These are phyloP conservation scores for Spizellomyces sp. DNA, from an alignment of 192 early-diverging fungal genomes.

Conservation along the genomic window DNA sequence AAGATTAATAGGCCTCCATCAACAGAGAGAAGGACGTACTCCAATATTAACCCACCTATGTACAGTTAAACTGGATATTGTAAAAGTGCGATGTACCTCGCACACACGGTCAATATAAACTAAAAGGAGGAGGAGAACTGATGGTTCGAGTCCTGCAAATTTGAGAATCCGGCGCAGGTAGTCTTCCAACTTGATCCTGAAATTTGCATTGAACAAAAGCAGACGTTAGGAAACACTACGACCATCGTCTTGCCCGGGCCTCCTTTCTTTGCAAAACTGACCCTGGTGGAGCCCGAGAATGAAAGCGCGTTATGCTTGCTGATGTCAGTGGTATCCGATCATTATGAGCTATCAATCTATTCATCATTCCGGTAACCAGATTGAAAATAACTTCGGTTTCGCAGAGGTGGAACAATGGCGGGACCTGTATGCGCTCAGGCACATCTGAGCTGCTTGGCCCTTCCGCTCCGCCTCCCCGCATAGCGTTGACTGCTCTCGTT, in stretches of 20 bases:
- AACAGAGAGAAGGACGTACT: neutral
- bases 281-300: conserved; percentile 84
- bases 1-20: neutral
- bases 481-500: no score
- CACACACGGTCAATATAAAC: conserved; percentile 90
- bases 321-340: conserved; percentile 64
- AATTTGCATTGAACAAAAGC: neutral
- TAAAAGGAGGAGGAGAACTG: conserved; percentile 84
- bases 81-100: conserved; percentile 69
- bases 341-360: conserved; percentile 64
- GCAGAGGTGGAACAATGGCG: conserved; percentile 23
- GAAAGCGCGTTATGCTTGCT: conserved; percentile 85
- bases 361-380: conserved; percentile 48
- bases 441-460: no score
- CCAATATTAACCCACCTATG: conserved; percentile 53
- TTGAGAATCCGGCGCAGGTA: conserved; percentile 90
- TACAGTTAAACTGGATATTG: conserved; percentile 89
- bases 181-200: conserved; percentile 51
- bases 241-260: no score
- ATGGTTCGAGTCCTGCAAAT: conserved; percentile 87
- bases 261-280: neutral
- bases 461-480: no score
- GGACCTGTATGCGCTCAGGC: neutral
- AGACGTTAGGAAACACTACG: neutral
- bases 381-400: conserved; percentile 8